These are phyloP conservation scores for Maudiozyma barnettii DNA, from an alignment of 805 yeast species.

Conservation along the genomic window DNA sequence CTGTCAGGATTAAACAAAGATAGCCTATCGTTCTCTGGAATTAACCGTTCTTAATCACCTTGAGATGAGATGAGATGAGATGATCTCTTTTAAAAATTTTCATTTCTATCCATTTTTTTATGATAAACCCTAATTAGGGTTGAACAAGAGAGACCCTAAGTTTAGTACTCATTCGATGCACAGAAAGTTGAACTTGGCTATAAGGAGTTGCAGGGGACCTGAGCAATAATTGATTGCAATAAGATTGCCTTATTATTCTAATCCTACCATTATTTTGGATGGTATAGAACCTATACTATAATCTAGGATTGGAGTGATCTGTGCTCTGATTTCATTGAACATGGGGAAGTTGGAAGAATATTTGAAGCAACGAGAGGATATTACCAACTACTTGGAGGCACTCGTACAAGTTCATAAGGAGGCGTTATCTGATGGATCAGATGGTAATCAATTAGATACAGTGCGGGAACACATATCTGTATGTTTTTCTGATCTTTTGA, in stretches of 20 bases:
- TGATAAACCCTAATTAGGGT: neutral
- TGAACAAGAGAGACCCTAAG: neutral
- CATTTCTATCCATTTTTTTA: neutral
- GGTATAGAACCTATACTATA: too few relatives aligned
- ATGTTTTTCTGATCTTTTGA: conserved; percentile 22
- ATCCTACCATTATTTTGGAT: too few relatives aligned
- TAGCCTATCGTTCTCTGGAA: too few relatives aligned
- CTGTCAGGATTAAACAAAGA: neutral
- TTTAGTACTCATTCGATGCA: too few relatives aligned
- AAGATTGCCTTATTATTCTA: too few relatives aligned
- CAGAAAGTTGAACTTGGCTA: too few relatives aligned
- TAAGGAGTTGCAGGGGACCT: too few relatives aligned
- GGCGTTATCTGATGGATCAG: conserved; percentile 13
- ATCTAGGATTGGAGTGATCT: too few relatives aligned
- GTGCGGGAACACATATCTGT: conserved; percentile 22
- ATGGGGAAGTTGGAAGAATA: conserved; percentile 13
- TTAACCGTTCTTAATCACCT: too few relatives aligned
- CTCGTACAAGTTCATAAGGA: conserved; percentile 15
- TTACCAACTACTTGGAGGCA: conserved; percentile 14
- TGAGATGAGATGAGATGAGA: conserved; percentile 2
- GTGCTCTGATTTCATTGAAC: neutral
- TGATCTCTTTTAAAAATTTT: neutral
- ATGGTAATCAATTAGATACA: conserved; percentile 10
- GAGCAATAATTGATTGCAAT: too few relatives aligned
- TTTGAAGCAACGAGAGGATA: conserved; percentile 17